phyloP scores from a whole-genome alignment of 2,329 filamentous ascomycete species.

The Dactylellina sp. region DNA sequence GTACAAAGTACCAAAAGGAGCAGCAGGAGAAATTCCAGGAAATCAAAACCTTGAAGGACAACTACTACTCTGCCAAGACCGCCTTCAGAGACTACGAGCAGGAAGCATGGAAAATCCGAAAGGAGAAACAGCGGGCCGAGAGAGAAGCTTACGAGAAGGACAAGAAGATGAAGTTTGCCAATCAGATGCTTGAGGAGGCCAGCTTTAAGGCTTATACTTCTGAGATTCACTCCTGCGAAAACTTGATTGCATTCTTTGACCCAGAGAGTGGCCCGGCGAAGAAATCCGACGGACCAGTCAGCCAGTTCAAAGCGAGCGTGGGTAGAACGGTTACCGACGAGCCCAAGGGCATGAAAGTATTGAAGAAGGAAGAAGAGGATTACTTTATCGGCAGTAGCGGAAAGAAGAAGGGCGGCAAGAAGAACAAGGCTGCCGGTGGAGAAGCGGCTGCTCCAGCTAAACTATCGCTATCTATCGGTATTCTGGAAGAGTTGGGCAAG shows the following conservation, averaged over 20 bases:
- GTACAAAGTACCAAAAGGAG: slow-evolving; percentile 82
- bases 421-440: slow-evolving; percentile 64
- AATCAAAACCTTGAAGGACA: slow-evolving; percentile 88
- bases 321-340: slow-evolving; percentile 86
- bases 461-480: slow-evolving; percentile 88
- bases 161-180: slow-evolving; percentile 79
- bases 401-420: slow-evolving; percentile 79
- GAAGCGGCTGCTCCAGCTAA: slow-evolving; percentile 68
- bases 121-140: slow-evolving; percentile 67
- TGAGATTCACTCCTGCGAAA: slow-evolving; percentile 89
- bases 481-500: slow-evolving; percentile 89
- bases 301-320: slow-evolving; percentile 80
- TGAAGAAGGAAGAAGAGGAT: slow-evolving; percentile 89
- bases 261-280: slow-evolving; percentile 72
- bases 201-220: slow-evolving; percentile 89
- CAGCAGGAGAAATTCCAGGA: slow-evolving; percentile 87
- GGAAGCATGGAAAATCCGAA: slow-evolving; percentile 76
- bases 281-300: slow-evolving; percentile 70
- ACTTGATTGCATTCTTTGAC: slow-evolving; percentile 90
- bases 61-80: slow-evolving; percentile 83
- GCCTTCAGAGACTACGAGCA: slow-evolving; percentile 86
- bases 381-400: slow-evolving; percentile 79
- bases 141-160: slow-evolving; percentile 78
- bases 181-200: slow-evolving; percentile 81
- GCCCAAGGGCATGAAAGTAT: slow-evolving; percentile 84